These are phyloP conservation scores for Botrytis squamosa DNA, from an alignment of 2,329 filamentous ascomycete species.

Conservation along the genomic window DNA sequence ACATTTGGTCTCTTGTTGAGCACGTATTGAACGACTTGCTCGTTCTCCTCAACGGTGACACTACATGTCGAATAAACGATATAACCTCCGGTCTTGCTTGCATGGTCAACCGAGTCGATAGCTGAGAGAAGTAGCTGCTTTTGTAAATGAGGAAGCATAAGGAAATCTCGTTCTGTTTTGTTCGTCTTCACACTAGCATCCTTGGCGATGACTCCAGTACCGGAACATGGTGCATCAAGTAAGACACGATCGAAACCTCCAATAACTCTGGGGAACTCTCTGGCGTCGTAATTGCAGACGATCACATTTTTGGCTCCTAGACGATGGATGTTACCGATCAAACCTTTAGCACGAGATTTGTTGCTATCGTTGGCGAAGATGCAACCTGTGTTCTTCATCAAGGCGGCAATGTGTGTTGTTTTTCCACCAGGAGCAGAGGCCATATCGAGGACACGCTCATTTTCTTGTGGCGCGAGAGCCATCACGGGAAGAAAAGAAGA, in stretches of 20 bases:
- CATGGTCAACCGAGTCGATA: conserved; percentile 91
- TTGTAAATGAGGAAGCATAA: conserved; percentile 88
- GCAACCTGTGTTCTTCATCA: conserved; percentile 96
- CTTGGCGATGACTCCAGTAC: conserved; percentile 96
- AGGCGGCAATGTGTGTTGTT: conserved; percentile 90
- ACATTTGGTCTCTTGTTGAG: conserved; percentile 90
- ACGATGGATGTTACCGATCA: conserved; percentile 97
- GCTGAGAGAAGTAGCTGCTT: conserved; percentile 91
- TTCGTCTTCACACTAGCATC: conserved; percentile 97
- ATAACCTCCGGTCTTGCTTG: conserved; percentile 89
- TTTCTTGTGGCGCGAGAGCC: conserved; percentile 90
- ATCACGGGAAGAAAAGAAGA: conserved; percentile 97
- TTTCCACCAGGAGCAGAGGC: conserved; percentile 94
- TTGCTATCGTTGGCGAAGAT: conserved; percentile 97
- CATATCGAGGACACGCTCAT: conserved; percentile 90
- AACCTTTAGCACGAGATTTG: conserved; percentile 89
- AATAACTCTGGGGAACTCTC: conserved; percentile 90
- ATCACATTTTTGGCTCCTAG: conserved; percentile 91
- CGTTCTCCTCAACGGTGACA: conserved; percentile 91
- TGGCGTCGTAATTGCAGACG: conserved; percentile 92
- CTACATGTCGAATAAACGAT: conserved; percentile 96
- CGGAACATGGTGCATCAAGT: conserved; percentile 92
- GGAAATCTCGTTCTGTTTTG: conserved; percentile 94
- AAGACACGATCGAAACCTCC: conserved; percentile 94
- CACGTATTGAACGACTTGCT: conserved; percentile 90